phyloP scores from a whole-genome alignment of 805 yeast species.

The Yarrowia yakushimensis region DNA sequence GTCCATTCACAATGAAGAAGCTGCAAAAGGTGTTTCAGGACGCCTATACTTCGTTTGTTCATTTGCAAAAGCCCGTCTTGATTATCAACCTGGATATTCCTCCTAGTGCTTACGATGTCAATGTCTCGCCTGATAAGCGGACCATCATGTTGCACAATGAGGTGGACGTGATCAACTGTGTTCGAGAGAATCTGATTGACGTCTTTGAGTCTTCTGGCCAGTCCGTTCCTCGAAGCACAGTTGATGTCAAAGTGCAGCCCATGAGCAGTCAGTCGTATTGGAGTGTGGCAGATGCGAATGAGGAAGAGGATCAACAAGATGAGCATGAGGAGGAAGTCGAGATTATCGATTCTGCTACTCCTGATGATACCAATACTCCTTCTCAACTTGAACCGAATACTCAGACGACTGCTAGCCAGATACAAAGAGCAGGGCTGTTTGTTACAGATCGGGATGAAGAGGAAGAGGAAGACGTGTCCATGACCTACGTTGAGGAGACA shows the following conservation, averaged over 20 bases:
- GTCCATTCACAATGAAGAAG: conserved; percentile 65
- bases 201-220: conserved; percentile 46
- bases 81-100: conserved; percentile 57
- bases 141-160: conserved; percentile 68
- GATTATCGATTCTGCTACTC: neutral
- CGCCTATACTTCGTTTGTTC: conserved; percentile 65
- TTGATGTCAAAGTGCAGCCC: conserved; percentile 1
- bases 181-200: conserved; percentile 49
- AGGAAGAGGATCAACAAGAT: neutral
- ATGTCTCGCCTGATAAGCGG: conserved; percentile 89
- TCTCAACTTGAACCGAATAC: neutral
- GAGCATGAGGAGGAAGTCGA: neutral
- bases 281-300: neutral
- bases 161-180: conserved; percentile 49
- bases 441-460: neutral
- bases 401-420: neutral
- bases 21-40: conserved; percentile 65
- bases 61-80: conserved; percentile 68
- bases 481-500: neutral
- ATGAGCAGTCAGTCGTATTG: conserved; percentile 9
- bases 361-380: neutral
- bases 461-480: neutral
- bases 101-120: conserved; percentile 58
- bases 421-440: neutral
- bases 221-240: conserved; percentile 38